A percentile compares a stretch with the other conserved stretches of the same genome.
Conservation (phyloP, 2,329 filamentous ascomycete genomes). For the Aureobasidium uvarum region DNA sequence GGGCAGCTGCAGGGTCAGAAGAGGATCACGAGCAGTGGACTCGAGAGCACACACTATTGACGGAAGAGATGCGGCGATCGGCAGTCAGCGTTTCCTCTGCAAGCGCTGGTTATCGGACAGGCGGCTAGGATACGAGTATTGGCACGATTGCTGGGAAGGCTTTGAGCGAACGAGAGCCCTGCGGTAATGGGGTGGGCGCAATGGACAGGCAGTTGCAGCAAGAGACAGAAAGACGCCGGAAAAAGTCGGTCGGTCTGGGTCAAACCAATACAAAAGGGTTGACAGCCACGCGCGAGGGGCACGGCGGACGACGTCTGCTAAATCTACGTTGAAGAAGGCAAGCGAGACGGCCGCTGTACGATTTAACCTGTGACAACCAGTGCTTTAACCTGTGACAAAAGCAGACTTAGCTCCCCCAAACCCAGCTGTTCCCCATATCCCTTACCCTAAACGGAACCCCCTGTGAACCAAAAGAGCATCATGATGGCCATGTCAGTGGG, state of each 20-base stretch:
- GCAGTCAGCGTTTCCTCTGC: constrained; percentile 23
- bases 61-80: constrained; percentile 28
- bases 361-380: constrained; percentile 21
- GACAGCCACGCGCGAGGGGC: constrained; percentile 25
- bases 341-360: constrained; percentile 23
- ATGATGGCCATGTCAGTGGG: constrained; percentile 19
- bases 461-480: constrained; percentile 25
- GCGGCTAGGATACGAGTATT: constrained; percentile 16
- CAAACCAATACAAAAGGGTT: constrained; percentile 15
- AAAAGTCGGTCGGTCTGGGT: constrained; percentile 13
- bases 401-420: constrained; percentile 27
- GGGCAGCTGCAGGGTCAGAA: constrained; percentile 25
- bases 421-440: constrained; percentile 18
- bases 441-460: constrained; percentile 17
- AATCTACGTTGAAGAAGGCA: constrained; percentile 22
- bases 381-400: constrained; percentile 27
- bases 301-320: constrained; percentile 20
- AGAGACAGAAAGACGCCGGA: constrained; percentile 11
- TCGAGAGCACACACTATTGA: constrained; percentile 27
- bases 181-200: constrained; percentile 4
- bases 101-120: constrained; percentile 24
- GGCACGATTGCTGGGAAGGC: constrained; percentile 2
- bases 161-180: background rate
- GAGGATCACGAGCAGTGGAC: constrained; percentile 22
- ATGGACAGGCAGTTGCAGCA: constrained; percentile 4